Evolutionary conservation across 495 filamentous ascomycete genomes (phyloP).

Genomic region (Usnea hakonensis): DNA sequence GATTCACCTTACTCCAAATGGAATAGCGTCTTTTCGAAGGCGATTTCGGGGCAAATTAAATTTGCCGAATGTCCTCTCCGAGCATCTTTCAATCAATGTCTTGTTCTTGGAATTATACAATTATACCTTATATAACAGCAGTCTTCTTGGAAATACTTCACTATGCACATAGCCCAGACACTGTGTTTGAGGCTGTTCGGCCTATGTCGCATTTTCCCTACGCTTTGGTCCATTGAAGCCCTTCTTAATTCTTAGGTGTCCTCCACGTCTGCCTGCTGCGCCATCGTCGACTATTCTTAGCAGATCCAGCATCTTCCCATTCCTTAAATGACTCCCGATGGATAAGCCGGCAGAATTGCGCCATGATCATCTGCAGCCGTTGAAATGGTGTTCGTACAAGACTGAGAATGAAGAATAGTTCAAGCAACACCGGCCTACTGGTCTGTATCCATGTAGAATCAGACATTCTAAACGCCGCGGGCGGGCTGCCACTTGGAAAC

Average conservation of each 20-base stretch:
- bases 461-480: too few relatives aligned
- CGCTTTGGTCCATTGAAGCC: neutral
- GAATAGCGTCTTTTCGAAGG: neutral
- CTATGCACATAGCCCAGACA: neutral
- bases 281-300: neutral
- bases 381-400: too few relatives aligned
- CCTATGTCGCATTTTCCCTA: neutral
- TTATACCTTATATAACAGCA: neutral
- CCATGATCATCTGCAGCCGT: too few relatives aligned
- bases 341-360: too few relatives aligned
- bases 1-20: neutral
- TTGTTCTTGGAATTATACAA: too few relatives aligned
- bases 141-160: too few relatives aligned
- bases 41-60: neutral
- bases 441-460: too few relatives aligned
- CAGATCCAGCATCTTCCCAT: neutral
- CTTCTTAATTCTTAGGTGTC: neutral
- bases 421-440: too few relatives aligned
- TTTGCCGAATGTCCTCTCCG: neutral
- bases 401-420: too few relatives aligned
- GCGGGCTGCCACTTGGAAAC: too few relatives aligned
- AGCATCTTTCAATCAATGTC: too few relatives aligned
- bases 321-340: too few relatives aligned
- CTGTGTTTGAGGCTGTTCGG: neutral
- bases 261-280: neutral